Percentiles rank a stretch among this genome's conserved stretches.
phyloP scores from a whole-genome alignment of 2,329 filamentous ascomycete genomes.

The Colletotrichum echinochloae region DNA sequence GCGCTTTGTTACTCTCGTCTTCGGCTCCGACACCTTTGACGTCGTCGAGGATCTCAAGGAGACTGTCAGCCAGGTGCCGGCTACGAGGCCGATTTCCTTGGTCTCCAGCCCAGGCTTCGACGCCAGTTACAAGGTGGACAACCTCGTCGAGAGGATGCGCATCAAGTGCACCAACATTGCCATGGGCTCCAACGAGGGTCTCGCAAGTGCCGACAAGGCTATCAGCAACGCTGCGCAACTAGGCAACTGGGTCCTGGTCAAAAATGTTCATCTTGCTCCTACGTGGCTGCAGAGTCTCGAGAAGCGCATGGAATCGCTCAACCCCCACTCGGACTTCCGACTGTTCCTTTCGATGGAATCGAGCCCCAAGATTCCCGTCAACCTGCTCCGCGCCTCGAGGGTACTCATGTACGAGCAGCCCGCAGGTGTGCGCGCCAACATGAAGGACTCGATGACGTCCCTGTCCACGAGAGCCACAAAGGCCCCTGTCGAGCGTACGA shows the following conservation, averaged over 20 bases:
- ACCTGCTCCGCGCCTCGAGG: conserved; percentile 90
- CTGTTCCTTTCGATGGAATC: conserved; percentile 99
- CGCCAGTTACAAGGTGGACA: conserved; percentile 98
- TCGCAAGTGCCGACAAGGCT: conserved; percentile 93
- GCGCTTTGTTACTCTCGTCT: conserved; percentile 87
- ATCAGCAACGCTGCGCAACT: conserved; percentile 91
- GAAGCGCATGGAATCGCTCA: conserved; percentile 95
- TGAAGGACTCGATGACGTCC: conserved; percentile 95
- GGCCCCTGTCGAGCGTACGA: conserved; percentile 88
- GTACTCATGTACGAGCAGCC: conserved; percentile 99
- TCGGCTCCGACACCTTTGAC: conserved; percentile 85
- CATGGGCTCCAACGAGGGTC: conserved; percentile 97
- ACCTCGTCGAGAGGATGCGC: conserved; percentile 84
- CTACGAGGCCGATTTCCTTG: conserved; percentile 87
- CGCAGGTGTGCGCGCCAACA: conserved; percentile 94
- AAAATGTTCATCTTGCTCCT: conserved; percentile 97
- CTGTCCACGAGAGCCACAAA: conserved; percentile 81
- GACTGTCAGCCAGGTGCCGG: conserved; percentile 85
- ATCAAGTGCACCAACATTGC: conserved; percentile 95
- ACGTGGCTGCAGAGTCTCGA: conserved; percentile 97
- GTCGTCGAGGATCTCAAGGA: conserved; percentile 86
- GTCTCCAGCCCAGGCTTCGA: conserved; percentile 97
- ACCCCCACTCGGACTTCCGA: conserved; percentile 92
- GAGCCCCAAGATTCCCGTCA: conserved; percentile 96
- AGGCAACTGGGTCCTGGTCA: conserved; percentile 96